Conservation (phyloP, 2,329 filamentous ascomycete species). For the Paramyrothecium roridum region DNA sequence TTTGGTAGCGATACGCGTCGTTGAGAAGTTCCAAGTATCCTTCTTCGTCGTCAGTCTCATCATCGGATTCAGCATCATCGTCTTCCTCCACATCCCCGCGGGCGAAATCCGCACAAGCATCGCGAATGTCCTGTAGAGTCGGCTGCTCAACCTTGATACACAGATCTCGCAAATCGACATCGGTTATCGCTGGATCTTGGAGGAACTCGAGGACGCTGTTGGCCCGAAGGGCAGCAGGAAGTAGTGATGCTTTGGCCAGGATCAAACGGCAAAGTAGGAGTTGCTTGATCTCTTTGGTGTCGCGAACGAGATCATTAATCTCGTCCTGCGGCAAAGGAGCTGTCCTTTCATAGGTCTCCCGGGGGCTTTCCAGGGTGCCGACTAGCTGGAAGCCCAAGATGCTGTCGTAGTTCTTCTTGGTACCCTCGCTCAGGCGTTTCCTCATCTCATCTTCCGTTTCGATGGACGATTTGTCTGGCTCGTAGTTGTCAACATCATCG, state of each 20-base stretch:
- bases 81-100: constrained; percentile 16
- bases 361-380: constrained; percentile 20
- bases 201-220: constrained; percentile 20
- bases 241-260: constrained; percentile 18
- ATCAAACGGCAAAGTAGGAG: constrained; percentile 22
- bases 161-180: constrained; percentile 21
- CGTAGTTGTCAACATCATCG: constrained; percentile 4
- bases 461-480: constrained; percentile 22
- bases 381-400: constrained; percentile 14
- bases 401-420: constrained; percentile 18
- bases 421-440: constrained; percentile 17
- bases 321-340: constrained; percentile 20
- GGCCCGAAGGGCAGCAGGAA: constrained; percentile 20
- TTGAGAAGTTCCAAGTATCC: constrained; percentile 13
- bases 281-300: constrained; percentile 23
- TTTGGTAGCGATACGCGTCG: constrained; percentile 8
- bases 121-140: constrained; percentile 20
- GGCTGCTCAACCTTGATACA: constrained; percentile 22
- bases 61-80: neutral
- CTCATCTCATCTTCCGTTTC: constrained; percentile 24
- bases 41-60: constrained; percentile 13
- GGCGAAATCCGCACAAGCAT: constrained; percentile 25
- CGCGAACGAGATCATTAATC: constrained; percentile 15
- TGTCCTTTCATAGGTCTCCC: constrained; percentile 17
- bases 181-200: constrained; percentile 15